Evolutionary conservation across 495 filamentous ascomycete species (phyloP).

Genomic region (Penicillium arizonense): DNA sequence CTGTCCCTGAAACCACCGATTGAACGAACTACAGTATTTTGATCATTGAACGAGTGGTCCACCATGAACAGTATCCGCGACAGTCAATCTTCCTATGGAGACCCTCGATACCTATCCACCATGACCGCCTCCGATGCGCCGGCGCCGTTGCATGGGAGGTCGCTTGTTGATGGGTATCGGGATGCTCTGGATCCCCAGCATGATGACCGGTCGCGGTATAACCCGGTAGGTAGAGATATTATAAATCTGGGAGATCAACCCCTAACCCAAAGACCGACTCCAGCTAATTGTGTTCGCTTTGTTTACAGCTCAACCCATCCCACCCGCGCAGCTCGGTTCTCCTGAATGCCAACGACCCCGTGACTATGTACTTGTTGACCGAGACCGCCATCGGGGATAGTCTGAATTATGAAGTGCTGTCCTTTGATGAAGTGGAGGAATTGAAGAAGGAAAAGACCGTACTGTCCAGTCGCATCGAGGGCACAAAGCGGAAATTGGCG

Average conservation of each 20-base stretch:
- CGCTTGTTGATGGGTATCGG: constrained; percentile 48
- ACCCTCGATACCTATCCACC: constrained; percentile 43
- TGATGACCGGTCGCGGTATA: constrained; percentile 37
- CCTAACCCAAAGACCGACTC: background rate
- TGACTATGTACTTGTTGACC: constrained; percentile 81
- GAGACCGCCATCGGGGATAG: constrained; percentile 92
- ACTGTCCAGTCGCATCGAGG: constrained; percentile 72
- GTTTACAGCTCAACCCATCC: constrained; percentile 29
- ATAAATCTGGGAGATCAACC: background rate
- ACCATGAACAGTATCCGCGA: constrained; percentile 48
- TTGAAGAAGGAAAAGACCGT: constrained; percentile 80
- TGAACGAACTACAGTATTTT: background rate
- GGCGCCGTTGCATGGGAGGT: constrained; percentile 36
- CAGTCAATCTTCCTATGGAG: constrained; percentile 48
- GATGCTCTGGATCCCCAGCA: constrained; percentile 32
- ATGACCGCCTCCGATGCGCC: constrained; percentile 38
- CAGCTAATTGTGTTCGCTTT: constrained; percentile 14
- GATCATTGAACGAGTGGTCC: constrained; percentile 12
- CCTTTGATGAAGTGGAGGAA: constrained; percentile 84
- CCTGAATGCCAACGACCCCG: constrained; percentile 53
- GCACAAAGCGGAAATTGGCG: constrained; percentile 75
- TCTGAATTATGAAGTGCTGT: constrained; percentile 76
- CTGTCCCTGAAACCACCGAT: constrained; percentile 14
- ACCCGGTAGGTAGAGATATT: constrained; percentile 34
- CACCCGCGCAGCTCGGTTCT: constrained; percentile 42